These are phyloP conservation scores for Didymellaceae sp. DNA, from an alignment of 2,329 filamentous ascomycete genomes.

Conservation along the genomic window DNA sequence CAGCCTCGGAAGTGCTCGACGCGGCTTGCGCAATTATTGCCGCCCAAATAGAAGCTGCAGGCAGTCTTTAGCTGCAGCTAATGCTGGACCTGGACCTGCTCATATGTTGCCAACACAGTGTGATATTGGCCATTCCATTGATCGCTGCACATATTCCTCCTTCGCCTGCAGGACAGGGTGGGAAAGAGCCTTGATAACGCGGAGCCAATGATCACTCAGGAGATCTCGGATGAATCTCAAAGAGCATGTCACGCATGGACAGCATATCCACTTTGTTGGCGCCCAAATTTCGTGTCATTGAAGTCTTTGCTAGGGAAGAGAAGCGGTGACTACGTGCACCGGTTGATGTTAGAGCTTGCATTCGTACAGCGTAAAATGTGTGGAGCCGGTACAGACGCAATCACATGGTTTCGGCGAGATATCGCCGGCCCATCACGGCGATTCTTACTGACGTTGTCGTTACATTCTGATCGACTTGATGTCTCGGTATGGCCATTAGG, in stretches of 20 bases:
- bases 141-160: not conserved
- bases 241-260: too few relatives aligned
- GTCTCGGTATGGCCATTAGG: not conserved
- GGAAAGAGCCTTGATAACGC: not conserved
- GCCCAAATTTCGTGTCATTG: not conserved
- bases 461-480: not conserved
- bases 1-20: slow-evolving; percentile 6
- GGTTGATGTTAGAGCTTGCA: not conserved
- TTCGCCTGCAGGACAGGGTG: not conserved
- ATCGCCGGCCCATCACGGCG: not conserved
- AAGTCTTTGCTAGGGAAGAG: not conserved
- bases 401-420: slow-evolving; percentile 11
- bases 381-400: slow-evolving; percentile 8
- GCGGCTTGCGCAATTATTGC: not conserved
- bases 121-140: slow-evolving; percentile 1
- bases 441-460: not conserved
- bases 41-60: slow-evolving; percentile 4
- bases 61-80: too few relatives aligned
- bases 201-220: not conserved
- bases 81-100: too few relatives aligned
- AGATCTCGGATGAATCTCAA: too few relatives aligned
- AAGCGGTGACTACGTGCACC: slow-evolving; percentile 6
- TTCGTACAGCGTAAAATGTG: slow-evolving; percentile 11
- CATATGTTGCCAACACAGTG: not conserved
- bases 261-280: not conserved